Percentiles rank a stretch among this genome's conserved stretches.
These are phyloP conservation scores for Dorcoceras hygrometricum DNA, from an alignment of 257 asterid species.

Conservation along the genomic window DNA sequence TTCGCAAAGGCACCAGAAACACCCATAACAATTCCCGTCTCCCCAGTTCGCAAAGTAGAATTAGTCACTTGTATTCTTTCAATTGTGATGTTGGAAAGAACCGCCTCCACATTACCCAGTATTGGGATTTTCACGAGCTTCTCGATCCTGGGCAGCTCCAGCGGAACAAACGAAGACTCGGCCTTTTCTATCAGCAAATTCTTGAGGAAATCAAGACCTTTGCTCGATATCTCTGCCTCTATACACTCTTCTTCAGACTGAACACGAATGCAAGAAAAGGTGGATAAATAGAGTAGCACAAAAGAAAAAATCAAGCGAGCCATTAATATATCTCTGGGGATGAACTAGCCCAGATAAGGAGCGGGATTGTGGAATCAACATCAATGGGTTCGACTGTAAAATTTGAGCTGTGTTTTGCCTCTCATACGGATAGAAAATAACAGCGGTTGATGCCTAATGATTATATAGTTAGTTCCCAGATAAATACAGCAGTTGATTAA, in stretches of 20 bases:
- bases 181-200: slow-evolving; percentile 58
- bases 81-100: slow-evolving; percentile 49
- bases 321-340: slow-evolving; percentile 30
- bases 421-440: not conserved
- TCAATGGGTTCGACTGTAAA: not conserved
- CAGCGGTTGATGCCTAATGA: not conserved
- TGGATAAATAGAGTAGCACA: slow-evolving; percentile 24
- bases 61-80: slow-evolving; percentile 50
- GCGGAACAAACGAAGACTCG: slow-evolving; percentile 60
- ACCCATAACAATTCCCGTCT: slow-evolving; percentile 57
- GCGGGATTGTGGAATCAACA: not conserved
- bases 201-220: slow-evolving; percentile 79
- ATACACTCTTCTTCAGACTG: slow-evolving; percentile 60
- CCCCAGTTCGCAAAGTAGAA: slow-evolving; percentile 64
- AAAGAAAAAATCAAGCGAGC: slow-evolving; percentile 27
- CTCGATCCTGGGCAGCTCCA: slow-evolving; percentile 61
- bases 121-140: slow-evolving; percentile 59
- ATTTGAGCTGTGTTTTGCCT: not conserved
- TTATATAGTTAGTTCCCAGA: too few relatives aligned
- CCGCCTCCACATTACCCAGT: slow-evolving; percentile 56
- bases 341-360: slow-evolving; percentile 2
- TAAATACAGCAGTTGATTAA: too few relatives aligned
- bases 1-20: slow-evolving; percentile 82
- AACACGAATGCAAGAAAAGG: slow-evolving; percentile 23
- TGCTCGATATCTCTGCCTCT: slow-evolving; percentile 54